phyloP scores from a whole-genome alignment of 352 stramenopile genomes.

The Phytophthora palmivora region DNA sequence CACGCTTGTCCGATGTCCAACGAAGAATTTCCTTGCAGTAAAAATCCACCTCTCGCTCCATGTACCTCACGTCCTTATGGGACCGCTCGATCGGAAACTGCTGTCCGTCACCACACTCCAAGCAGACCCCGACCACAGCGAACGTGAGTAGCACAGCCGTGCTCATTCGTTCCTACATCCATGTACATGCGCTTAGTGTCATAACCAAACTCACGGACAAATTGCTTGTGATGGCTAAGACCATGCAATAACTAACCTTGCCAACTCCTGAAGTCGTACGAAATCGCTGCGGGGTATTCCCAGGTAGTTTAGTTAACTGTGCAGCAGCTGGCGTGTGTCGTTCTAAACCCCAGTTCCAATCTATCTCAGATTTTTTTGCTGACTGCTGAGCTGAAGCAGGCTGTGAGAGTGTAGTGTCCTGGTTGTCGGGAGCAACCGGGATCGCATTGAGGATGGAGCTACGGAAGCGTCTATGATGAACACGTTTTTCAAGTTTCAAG shows the following conservation, averaged over 20 bases:
- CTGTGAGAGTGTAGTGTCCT: slow-evolving; percentile 9
- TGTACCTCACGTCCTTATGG: slow-evolving; percentile 41
- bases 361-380: slow-evolving; percentile 5
- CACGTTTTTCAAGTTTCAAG: slow-evolving; percentile 65
- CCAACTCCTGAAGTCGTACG: neutral
- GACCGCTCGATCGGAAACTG: slow-evolving; percentile 16
- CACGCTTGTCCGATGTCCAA: slow-evolving; percentile 31
- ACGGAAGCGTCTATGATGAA: slow-evolving; percentile 61
- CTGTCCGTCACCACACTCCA: slow-evolving; percentile 39
- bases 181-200: neutral
- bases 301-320: slow-evolving; percentile 7
- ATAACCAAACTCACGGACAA: neutral
- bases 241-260: slow-evolving; percentile 32
- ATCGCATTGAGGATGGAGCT: slow-evolving; percentile 32
- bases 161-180: slow-evolving; percentile 24
- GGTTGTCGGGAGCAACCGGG: slow-evolving; percentile 9
- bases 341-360: slow-evolving; percentile 37
- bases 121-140: slow-evolving; percentile 36
- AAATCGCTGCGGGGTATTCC: neutral
- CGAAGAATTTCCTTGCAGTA: slow-evolving; percentile 79
- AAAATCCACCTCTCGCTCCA: slow-evolving; percentile 77
- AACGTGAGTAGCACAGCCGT: slow-evolving; percentile 41
- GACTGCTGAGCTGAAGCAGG: neutral
- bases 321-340: neutral
- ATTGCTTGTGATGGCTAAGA: neutral